Percentiles rank a stretch among this genome's conserved stretches.
phyloP scores from a whole-genome alignment of 176 grass and related monocot genomes.

The Carex parvula region DNA sequence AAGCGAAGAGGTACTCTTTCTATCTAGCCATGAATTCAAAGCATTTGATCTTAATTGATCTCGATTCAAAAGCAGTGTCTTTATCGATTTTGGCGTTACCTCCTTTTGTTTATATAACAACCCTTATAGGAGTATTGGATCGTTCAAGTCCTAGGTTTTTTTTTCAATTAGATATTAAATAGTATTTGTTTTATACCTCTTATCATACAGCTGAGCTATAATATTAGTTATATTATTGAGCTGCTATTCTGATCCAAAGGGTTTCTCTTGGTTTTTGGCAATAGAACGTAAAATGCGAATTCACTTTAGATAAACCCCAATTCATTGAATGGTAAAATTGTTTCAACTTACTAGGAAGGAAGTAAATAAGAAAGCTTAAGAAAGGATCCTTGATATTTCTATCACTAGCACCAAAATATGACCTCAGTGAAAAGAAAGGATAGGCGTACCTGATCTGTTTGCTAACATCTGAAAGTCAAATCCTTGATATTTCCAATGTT shows the following conservation, averaged over 20 bases:
- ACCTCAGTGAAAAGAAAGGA: background rate
- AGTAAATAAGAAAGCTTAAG: background rate
- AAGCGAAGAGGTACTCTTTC: conserved; percentile 15
- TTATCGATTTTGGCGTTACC: background rate
- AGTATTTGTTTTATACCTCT: background rate
- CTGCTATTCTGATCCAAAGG: background rate
- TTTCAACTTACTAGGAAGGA: background rate
- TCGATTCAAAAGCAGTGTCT: background rate
- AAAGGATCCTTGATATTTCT: too few relatives aligned
- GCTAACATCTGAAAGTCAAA: background rate
- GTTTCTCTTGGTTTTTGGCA: background rate
- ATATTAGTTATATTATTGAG: background rate
- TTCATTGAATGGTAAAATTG: background rate
- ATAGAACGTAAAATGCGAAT: background rate
- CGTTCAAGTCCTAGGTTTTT: background rate
- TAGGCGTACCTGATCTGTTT: background rate
- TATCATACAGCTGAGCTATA: background rate
- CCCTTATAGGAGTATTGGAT: background rate
- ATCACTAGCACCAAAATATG: background rate
- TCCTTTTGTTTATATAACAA: background rate
- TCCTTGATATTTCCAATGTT: background rate
- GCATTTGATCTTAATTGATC: background rate
- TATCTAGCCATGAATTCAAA: background rate
- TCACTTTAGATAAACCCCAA: background rate
- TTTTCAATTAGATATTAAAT: background rate